These are phyloP conservation scores for Solanum virginianum DNA, from an alignment of 257 asterid species.

Conservation along the genomic window DNA sequence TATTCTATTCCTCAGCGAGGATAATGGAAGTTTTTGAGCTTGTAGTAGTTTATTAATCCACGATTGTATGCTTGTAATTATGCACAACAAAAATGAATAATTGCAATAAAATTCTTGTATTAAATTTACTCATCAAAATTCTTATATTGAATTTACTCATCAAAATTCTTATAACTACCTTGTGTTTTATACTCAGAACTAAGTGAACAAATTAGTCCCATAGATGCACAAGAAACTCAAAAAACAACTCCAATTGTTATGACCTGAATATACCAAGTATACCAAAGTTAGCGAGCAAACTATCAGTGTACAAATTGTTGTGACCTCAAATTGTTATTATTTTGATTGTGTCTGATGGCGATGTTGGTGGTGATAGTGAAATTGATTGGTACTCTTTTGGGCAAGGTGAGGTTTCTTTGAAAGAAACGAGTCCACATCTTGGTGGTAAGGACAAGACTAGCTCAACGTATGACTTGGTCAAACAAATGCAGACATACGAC, in stretches of 20 bases:
- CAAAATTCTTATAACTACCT: background rate
- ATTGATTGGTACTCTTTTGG: background rate
- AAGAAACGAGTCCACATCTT: conserved; percentile 71
- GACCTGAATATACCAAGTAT: too few species aligned
- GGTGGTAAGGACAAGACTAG: conserved; percentile 70
- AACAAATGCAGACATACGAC: conserved; percentile 10
- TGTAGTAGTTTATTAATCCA: background rate
- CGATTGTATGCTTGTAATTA: background rate
- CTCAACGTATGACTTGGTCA: conserved; percentile 75
- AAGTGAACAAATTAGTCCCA: too few species aligned
- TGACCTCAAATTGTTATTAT: background rate
- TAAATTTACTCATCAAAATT: background rate
- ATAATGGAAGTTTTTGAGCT: conserved; percentile 10
- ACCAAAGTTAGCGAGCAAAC: too few species aligned
- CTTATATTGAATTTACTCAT: background rate
- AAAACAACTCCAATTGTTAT: too few species aligned
- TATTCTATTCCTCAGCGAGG: conserved; percentile 37
- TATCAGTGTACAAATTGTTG: too few species aligned
- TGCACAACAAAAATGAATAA: background rate
- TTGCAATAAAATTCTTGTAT: background rate
- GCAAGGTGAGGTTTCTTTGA: conserved; percentile 38
- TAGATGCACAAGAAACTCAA: too few species aligned
- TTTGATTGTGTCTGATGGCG: conserved; percentile 7
- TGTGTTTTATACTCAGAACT: too few species aligned
- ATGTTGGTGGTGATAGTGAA: conserved; percentile 21